phyloP scores from a whole-genome alignment of 192 early-diverging fungal species.

The Mortierella alpina region DNA sequence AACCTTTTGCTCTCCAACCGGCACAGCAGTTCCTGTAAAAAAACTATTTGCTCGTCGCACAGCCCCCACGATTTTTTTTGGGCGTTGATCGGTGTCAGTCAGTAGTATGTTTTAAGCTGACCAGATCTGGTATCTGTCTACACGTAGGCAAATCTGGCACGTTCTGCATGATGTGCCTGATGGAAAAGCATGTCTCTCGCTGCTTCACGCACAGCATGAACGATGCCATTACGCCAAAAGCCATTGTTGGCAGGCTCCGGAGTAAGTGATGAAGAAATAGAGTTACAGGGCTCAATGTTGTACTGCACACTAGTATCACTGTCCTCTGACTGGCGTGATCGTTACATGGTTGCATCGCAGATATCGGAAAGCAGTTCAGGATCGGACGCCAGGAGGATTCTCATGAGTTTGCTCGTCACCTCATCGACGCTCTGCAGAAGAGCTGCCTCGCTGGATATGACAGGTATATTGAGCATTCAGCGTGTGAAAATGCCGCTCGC shows the following conservation, averaged over 20 bases:
- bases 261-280: conserved; percentile 44
- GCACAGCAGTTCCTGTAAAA: conserved; percentile 70
- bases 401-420: conserved; percentile 83
- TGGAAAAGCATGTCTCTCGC: conserved; percentile 73
- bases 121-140: neutral
- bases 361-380: conserved; percentile 81
- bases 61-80: neutral
- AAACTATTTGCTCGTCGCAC: neutral
- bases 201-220: conserved; percentile 61
- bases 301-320: neutral
- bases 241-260: conserved; percentile 72
- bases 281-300: neutral
- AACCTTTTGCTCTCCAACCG: conserved; percentile 71
- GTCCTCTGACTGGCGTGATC: neutral
- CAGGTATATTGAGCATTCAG: conserved; percentile 6
- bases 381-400: conserved; percentile 90
- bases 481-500: conserved; percentile 3
- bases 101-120: no score
- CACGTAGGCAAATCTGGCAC: conserved; percentile 58
- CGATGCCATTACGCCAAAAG: conserved; percentile 70
- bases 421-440: conserved; percentile 43
- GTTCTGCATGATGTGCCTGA: conserved; percentile 80
- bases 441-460: conserved; percentile 39
- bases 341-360: conserved; percentile 19
- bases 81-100: neutral